Percentiles rank a stretch among this genome's conserved stretches.
These are phyloP conservation scores for Geoglossum cookeanum DNA, from an alignment of 2,329 filamentous ascomycete species.

Conservation along the genomic window DNA sequence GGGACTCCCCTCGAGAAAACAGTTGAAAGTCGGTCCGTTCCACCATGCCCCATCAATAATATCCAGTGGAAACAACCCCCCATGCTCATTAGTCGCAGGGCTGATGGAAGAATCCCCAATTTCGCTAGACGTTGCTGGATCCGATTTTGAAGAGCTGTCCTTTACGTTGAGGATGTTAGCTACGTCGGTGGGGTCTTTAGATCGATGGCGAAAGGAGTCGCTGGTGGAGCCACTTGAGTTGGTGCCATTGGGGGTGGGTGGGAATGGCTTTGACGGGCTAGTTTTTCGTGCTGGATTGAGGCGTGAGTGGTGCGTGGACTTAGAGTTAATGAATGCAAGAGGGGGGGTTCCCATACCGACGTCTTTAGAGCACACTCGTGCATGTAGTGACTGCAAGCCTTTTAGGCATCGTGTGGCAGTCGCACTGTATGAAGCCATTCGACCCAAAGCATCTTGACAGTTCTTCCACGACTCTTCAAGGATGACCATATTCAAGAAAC, in stretches of 20 bases:
- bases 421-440: background rate
- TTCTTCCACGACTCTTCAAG: background rate
- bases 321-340: background rate
- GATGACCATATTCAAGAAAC: background rate
- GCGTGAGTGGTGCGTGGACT: background rate
- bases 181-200: background rate
- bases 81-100: background rate
- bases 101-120: background rate
- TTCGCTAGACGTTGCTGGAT: background rate
- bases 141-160: background rate
- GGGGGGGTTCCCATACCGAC: background rate
- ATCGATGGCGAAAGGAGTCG: background rate
- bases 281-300: background rate
- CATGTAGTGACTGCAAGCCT: background rate
- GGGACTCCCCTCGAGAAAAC: background rate
- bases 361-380: background rate
- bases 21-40: constrained; percentile 1
- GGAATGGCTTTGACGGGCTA: background rate
- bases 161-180: background rate
- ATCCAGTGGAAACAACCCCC: background rate
- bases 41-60: background rate
- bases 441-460: background rate
- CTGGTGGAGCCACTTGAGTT: background rate
- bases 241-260: background rate
- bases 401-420: background rate